Conservation (phyloP, 2,329 filamentous ascomycete species). For the Atkinsonella texensis region DNA sequence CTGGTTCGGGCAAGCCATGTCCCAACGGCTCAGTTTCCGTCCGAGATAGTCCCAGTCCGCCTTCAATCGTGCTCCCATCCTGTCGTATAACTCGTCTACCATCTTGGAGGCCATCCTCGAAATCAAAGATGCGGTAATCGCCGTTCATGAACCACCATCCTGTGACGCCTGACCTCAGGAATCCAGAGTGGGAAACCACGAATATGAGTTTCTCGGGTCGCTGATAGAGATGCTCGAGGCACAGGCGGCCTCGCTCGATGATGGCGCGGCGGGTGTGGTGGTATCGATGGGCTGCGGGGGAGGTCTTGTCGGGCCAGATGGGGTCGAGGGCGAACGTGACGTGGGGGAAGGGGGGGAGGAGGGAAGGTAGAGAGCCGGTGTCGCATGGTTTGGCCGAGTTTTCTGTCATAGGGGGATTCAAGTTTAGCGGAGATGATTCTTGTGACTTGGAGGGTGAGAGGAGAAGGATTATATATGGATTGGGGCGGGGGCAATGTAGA, state of each 20-base stretch:
- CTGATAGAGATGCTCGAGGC: slow-evolving; percentile 35
- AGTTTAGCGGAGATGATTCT: too few relatives aligned
- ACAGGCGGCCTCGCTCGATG: slow-evolving; percentile 39
- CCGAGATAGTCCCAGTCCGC: slow-evolving; percentile 25
- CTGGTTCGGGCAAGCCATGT: not conserved
- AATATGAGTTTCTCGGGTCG: slow-evolving; percentile 50
- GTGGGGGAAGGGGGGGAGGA: slow-evolving; percentile 35
- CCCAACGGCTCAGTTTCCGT: slow-evolving; percentile 26
- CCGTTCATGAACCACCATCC: slow-evolving; percentile 47
- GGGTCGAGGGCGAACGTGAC: slow-evolving; percentile 50
- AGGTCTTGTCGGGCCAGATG: slow-evolving; percentile 51
- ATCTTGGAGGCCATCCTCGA: slow-evolving; percentile 19
- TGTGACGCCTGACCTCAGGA: slow-evolving; percentile 44
- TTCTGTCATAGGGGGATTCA: slow-evolving; percentile 23
- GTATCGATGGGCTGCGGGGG: slow-evolving; percentile 32
- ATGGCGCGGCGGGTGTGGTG: slow-evolving; percentile 40
- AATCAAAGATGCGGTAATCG: slow-evolving; percentile 53
- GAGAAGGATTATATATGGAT: not conserved
- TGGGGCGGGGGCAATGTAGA: not conserved
- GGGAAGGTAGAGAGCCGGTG: slow-evolving; percentile 37
- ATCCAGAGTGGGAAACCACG: slow-evolving; percentile 54
- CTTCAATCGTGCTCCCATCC: slow-evolving; percentile 26
- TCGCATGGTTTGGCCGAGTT: slow-evolving; percentile 48
- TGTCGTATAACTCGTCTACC: slow-evolving; percentile 25
- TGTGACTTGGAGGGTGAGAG: not conserved